phyloP scores from a whole-genome alignment of 2,329 filamentous ascomycete genomes.

The Penicillium sp. region DNA sequence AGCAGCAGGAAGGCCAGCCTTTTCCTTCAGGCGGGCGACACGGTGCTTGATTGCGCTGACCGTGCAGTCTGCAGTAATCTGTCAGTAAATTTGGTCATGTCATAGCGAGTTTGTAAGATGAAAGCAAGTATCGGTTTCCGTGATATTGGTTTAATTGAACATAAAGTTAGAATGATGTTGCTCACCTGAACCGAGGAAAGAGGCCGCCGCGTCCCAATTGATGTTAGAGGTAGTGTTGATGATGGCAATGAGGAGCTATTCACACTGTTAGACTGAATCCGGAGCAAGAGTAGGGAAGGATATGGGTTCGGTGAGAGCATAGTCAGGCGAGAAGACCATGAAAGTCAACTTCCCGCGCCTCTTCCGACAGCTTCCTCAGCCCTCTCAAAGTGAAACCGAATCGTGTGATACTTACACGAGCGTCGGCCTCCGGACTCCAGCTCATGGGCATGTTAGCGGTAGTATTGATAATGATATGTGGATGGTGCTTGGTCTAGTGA shows the following conservation, averaged over 20 bases:
- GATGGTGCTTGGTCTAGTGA: background rate
- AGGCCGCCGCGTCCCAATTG: background rate
- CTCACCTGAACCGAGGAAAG: background rate
- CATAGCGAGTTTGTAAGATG: background rate
- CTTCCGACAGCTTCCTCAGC: background rate
- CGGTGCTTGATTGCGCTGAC: slow-evolving; percentile 29
- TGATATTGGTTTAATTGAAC: background rate
- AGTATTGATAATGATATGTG: background rate
- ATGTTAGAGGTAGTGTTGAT: background rate
- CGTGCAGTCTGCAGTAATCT: slow-evolving; percentile 25
- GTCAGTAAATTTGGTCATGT: background rate
- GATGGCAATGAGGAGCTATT: background rate
- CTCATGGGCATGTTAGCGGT: slow-evolving; percentile 33
- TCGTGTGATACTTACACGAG: slow-evolving; percentile 28
- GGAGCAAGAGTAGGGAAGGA: background rate
- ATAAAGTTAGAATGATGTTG: no score
- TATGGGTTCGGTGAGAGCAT: background rate
- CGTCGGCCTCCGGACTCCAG: slow-evolving; percentile 34
- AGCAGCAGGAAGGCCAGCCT: slow-evolving; percentile 4
- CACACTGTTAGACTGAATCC: background rate
- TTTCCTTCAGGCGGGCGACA: slow-evolving; percentile 26
- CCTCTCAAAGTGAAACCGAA: background rate
- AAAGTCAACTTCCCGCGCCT: background rate
- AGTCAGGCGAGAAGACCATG: background rate
- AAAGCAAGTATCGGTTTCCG: background rate